A percentile compares a stretch with the other conserved stretches of the same genome.
Conservation (phyloP, 177 flowering plant species). For the Vitis hybrid region DNA sequence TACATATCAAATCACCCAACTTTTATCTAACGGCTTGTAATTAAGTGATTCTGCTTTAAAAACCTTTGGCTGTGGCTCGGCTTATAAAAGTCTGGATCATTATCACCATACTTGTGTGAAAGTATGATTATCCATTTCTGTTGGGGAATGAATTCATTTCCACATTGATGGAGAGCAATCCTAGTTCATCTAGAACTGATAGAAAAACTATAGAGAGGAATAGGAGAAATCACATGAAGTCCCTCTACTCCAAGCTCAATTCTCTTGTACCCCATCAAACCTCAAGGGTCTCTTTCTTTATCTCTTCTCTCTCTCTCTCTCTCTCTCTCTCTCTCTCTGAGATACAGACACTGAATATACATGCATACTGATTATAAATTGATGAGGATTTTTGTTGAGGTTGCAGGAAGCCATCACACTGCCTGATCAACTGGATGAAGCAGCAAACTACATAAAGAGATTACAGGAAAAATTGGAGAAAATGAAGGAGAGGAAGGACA, state of each 20-base stretch:
- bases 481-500: slow-evolving; percentile 52
- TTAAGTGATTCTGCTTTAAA: not conserved
- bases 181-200: slow-evolving; percentile 34
- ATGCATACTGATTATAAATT: not conserved
- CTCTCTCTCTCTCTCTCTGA: not conserved
- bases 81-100: not conserved
- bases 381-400: not conserved
- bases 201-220: slow-evolving; percentile 60
- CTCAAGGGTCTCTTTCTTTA: slow-evolving; percentile 33
- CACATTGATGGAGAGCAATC: slow-evolving; percentile 26
- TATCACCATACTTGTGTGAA: not conserved
- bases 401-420: slow-evolving; percentile 38
- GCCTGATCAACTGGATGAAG: slow-evolving; percentile 52
- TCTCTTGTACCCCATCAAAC: slow-evolving; percentile 50
- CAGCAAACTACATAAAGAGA: slow-evolving; percentile 51
- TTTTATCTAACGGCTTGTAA: not conserved
- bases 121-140: not conserved
- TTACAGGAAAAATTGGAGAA: slow-evolving; percentile 51
- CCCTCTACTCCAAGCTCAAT: slow-evolving; percentile 52
- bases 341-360: not conserved
- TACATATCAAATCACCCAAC: not conserved
- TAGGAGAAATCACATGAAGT: slow-evolving; percentile 69
- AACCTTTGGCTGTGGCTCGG: not conserved
- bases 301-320: slow-evolving; percentile 15
- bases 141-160: not conserved